Conservation (phyloP, 164 flowering plant species). For the Cinnamomum micranthum region DNA sequence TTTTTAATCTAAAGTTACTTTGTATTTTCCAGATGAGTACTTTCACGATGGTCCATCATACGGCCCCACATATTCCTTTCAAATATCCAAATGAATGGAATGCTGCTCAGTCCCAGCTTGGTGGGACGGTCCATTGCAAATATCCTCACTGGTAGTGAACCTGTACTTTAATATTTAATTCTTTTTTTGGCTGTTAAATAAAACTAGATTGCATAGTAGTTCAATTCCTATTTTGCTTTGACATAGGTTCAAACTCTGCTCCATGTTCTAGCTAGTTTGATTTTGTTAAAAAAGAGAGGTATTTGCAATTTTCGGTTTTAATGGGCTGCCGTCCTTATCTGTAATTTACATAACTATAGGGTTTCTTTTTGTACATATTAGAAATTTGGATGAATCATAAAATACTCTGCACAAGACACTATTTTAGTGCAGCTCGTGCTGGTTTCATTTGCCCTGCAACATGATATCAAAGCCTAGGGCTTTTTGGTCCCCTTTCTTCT, state of each 20-base stretch:
- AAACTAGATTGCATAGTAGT: not conserved
- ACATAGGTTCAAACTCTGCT: not conserved
- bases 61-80: conserved; percentile 96
- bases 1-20: not conserved
- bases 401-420: too few relatives aligned
- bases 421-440: too few relatives aligned
- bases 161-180: not conserved
- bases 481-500: too few relatives aligned
- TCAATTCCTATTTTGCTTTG: too few relatives aligned
- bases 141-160: conserved; percentile 73
- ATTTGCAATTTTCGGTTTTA: not conserved
- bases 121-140: conserved; percentile 90
- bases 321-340: not conserved
- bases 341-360: not conserved
- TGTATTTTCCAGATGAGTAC: conserved; percentile 72
- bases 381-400: too few relatives aligned
- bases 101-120: conserved; percentile 50
- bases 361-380: not conserved
- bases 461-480: too few relatives aligned
- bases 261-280: too few relatives aligned
- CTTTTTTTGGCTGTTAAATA: not conserved
- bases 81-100: conserved; percentile 34
- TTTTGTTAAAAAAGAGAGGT: too few relatives aligned
- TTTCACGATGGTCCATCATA: conserved; percentile 96
- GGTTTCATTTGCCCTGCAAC: too few relatives aligned